Evolutionary conservation across 2,329 filamentous ascomycete genomes (phyloP).

Genomic region (Phialophora tarda): DNA sequence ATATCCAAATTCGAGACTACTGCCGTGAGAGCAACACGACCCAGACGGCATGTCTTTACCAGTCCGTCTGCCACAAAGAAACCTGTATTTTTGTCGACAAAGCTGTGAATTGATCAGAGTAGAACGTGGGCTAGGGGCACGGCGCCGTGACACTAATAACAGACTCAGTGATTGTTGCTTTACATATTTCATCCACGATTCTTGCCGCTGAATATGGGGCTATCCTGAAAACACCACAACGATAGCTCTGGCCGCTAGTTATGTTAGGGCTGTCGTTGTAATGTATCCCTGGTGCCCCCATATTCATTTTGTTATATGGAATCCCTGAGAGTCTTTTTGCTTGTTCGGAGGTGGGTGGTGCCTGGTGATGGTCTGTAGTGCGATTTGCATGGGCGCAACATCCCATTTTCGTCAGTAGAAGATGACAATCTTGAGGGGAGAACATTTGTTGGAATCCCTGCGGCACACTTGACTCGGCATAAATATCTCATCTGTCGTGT

Average conservation of each 20-base stretch:
- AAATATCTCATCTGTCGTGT: not conserved
- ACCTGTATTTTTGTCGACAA: not conserved
- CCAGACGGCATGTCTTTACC: not conserved
- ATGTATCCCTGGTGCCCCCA: not conserved
- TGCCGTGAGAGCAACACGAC: too few relatives aligned
- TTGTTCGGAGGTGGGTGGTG: not conserved
- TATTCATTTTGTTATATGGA: not conserved
- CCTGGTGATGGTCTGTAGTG: not conserved
- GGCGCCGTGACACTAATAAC: not conserved
- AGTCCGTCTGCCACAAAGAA: not conserved
- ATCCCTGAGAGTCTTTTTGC: not conserved
- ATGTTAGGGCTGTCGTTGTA: not conserved
- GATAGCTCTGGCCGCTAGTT: not conserved
- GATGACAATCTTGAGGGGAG: not conserved
- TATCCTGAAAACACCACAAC: not conserved
- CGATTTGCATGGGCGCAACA: not conserved
- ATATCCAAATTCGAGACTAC: too few relatives aligned
- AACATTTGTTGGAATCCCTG: not conserved
- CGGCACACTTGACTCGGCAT: not conserved
- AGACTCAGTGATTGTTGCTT: not conserved
- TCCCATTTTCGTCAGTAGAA: not conserved
- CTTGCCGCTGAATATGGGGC: not conserved
- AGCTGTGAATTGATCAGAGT: not conserved
- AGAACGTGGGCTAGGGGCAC: not conserved
- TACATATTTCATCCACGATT: not conserved